Percentiles rank a stretch among this genome's conserved stretches.
Evolutionary conservation across 495 filamentous ascomycete genomes (phyloP).

Genomic region (Haplographium delicatum): DNA sequence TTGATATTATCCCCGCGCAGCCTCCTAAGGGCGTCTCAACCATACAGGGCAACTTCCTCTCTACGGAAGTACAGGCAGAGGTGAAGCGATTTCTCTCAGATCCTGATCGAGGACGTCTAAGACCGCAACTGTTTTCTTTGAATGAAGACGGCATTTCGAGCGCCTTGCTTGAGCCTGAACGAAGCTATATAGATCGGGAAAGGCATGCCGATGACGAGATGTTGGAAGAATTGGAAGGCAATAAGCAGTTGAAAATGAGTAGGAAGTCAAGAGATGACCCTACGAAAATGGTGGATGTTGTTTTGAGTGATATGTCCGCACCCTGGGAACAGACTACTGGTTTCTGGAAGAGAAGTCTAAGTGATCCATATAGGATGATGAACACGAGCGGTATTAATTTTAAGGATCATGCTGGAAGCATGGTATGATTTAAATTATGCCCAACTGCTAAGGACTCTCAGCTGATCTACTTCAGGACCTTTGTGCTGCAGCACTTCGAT

Average conservation of each 20-base stretch:
- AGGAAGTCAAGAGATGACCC: constrained; percentile 28
- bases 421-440: constrained; percentile 55
- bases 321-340: constrained; percentile 81
- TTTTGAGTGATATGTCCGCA: constrained; percentile 97
- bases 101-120: constrained; percentile 51
- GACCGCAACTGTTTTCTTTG: constrained; percentile 13
- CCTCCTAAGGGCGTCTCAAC: constrained; percentile 85
- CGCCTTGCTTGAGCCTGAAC: constrained; percentile 21
- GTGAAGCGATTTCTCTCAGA: constrained; percentile 71
- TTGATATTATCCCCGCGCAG: constrained; percentile 88
- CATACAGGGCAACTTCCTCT: constrained; percentile 90
- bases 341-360: constrained; percentile 79
- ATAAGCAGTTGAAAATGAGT: constrained; percentile 2
- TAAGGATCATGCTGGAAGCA: constrained; percentile 88
- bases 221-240: constrained; percentile 3
- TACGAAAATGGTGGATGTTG: constrained; percentile 74
- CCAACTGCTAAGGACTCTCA: background rate
- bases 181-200: constrained; percentile 51
- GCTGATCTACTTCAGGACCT: constrained; percentile 58
- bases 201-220: constrained; percentile 32
- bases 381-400: constrained; percentile 87
- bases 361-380: constrained; percentile 99
- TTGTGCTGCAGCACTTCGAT: constrained; percentile 75
- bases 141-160: background rate
- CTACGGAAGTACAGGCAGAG: constrained; percentile 60